Evolutionary conservation across 495 filamentous ascomycete species (phyloP), one percentile per base, ranked within the genome.

Genomic region (Aspergillus diversus): DNA sequence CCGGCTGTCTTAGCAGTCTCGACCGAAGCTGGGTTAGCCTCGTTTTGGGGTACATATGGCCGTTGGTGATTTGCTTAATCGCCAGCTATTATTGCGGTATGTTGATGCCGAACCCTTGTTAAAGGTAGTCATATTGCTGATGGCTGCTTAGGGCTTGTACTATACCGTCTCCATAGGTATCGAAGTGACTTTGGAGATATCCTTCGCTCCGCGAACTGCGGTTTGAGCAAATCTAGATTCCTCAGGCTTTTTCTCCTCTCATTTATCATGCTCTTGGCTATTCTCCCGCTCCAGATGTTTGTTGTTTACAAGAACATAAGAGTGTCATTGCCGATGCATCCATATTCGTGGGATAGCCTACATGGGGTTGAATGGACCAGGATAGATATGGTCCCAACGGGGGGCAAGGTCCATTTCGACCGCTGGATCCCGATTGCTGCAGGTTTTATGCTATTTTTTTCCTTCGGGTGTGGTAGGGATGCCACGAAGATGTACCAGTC

Each of bases 401-500:
- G 79, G 59, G 78, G 85, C 33, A 49, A 76, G 0, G 76, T 88
- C 15, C 73, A 84, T 61, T 84, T 86, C 64, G 85, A 91, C 68
- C 83, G 85, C 50, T 97, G 89, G 87, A 83, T 90, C 39, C 75
- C 87, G 8, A 81, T 91, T 55, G 77, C 77, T 1, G 77, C 84
- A 1, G 84, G 84, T 0, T 79, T 88, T 50, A 63, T 87, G 51
- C 79, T 92, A 13, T 91, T 96, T 65, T 59, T 86, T 42, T 89
- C 93, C 79, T 97, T 96, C 69, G 95, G 95, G 33, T 84, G 89
- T 15, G 92, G 91, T 15, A 79, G 77, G 21, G 94, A 97, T 60
- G 91, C 90, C 5, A 74, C 83, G n/a, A 81, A 82, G 49, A 86
- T 90, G 74, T 97, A 97, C 72, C 82, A 86, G 56, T 70, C 69